Base-by-base conservation (phyloP, 306 rosid genomes). In the Echinosophora koreensis region DNA sequence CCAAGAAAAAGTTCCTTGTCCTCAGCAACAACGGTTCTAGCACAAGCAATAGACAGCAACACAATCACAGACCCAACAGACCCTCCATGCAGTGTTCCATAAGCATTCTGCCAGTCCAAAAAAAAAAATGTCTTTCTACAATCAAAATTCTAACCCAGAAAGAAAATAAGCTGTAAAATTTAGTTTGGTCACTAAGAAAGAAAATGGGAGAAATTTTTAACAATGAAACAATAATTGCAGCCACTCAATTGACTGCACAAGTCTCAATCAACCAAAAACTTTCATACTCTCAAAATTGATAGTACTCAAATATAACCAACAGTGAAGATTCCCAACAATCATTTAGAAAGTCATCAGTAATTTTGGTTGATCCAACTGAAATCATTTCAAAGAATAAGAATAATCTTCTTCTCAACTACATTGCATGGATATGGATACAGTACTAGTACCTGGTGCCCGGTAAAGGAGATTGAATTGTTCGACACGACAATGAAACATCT, bases 1-100 rank as follows among this genome's bases (percentile, higher is more conserved):
- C 84, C 87, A 18, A 84, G 87, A 72, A 80, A 84, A 55, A 84
- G 62, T 17, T 80, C 77, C 71, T 50, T 84, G 49, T 84, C 76
- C 72, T 80, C 84, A 30, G 57, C 67, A 56, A 80, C 56, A 49
- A 84, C 73, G 22, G 84, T 84, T 71, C 84, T 84, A 65, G 84
- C 87, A 51, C 87, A 84, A 49, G 80, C 80, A 71, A 34, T 58
- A 17, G 82, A 34, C 10, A 84, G 15, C 55, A 66, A 7, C 60
- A 80, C 82, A 71, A 42, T 32, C 16, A 61, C 18, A 49, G 84
- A 75, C 0, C 63, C 84, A 80, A 80, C 66, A 50, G 82, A 56
- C 9, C 87, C 84, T 6, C 84, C 87, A 34, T 84, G 87, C 46
- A 84, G 66, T 27, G 55, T 55, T 63, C 39, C 69, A 47, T 8